Evolutionary conservation across 495 filamentous ascomycete species (phyloP).

Genomic region (Penicillium arizonense): DNA sequence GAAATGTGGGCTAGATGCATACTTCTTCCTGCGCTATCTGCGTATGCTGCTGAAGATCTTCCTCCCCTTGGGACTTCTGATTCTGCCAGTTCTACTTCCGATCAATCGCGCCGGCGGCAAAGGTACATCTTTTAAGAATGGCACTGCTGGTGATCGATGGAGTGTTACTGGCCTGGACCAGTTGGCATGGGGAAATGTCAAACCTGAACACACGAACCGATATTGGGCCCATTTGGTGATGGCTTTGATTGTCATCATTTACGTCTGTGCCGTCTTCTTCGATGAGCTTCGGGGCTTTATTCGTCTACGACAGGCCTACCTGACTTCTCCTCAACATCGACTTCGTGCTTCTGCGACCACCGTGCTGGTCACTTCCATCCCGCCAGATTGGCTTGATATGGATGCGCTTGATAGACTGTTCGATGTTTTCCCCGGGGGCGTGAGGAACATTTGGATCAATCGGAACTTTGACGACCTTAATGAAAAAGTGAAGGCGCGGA

Average conservation of each 20-base stretch:
- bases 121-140: constrained; percentile 51
- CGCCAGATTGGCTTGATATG: constrained; percentile 79
- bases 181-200: constrained; percentile 90
- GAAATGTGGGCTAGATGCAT: constrained; percentile 94
- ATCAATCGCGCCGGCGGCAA: constrained; percentile 76
- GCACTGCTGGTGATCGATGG: constrained; percentile 32
- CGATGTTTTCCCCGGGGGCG: constrained; percentile 93
- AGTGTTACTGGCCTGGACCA: constrained; percentile 72
- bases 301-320: constrained; percentile 86
- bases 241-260: constrained; percentile 75
- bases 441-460: constrained; percentile 96
- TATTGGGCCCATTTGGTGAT: constrained; percentile 90
- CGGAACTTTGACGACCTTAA: constrained; percentile 84
- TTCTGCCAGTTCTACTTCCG: constrained; percentile 84
- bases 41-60: constrained; percentile 94
- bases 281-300: constrained; percentile 88
- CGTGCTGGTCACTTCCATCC: constrained; percentile 87
- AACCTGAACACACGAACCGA: constrained; percentile 61
- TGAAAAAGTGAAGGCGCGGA: constrained; percentile 79
- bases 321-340: constrained; percentile 94
- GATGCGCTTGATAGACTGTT: constrained; percentile 82
- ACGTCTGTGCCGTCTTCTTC: constrained; percentile 87
- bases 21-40: constrained; percentile 95
- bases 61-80: constrained; percentile 70
- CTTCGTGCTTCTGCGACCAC: constrained; percentile 95